phyloP scores from a whole-genome alignment of 75 land plant genomes.

The Picea glauca region DNA sequence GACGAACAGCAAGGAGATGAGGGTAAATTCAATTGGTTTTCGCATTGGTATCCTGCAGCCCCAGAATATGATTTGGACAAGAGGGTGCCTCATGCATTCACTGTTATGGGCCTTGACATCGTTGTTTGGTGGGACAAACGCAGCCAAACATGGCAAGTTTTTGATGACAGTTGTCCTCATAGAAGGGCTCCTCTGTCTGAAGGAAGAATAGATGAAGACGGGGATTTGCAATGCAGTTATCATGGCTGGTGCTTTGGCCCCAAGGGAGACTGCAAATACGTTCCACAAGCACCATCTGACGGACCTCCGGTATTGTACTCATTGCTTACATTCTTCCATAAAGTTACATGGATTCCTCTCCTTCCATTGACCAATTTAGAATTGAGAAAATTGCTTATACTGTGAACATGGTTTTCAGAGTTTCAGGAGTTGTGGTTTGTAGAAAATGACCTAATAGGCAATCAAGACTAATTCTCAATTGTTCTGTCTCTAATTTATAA shows the following conservation, averaged over 20 bases:
- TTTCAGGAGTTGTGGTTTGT: too few relatives aligned
- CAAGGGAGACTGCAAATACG: constrained; percentile 40
- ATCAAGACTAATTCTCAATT: too few relatives aligned
- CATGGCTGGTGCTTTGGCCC: constrained; percentile 70
- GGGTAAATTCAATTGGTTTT: constrained; percentile 49
- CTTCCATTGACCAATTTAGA: too few relatives aligned
- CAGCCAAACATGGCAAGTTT: constrained; percentile 44
- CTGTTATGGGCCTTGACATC: constrained; percentile 46
- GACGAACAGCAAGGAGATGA: constrained; percentile 1
- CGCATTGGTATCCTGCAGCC: constrained; percentile 62
- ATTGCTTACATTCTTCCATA: not conserved
- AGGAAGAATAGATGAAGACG: constrained; percentile 49
- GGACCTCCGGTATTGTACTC: constrained; percentile 25
- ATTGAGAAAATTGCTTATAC: too few relatives aligned
- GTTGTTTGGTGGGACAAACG: constrained; percentile 70
- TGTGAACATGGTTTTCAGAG: too few relatives aligned
- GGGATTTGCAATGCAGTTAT: constrained; percentile 63
- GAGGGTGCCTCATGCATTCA: constrained; percentile 41
- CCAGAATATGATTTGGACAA: constrained; percentile 50
- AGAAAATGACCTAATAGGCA: too few relatives aligned
- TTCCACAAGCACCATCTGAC: constrained; percentile 52
- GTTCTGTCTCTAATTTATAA: too few relatives aligned
- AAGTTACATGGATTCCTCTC: too few relatives aligned
- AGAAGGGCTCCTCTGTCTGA: constrained; percentile 74
- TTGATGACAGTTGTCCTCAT: constrained; percentile 62